Base-by-base conservation (phyloP, 192 early-diverging fungal species). In the Entrophospora sp. region DNA sequence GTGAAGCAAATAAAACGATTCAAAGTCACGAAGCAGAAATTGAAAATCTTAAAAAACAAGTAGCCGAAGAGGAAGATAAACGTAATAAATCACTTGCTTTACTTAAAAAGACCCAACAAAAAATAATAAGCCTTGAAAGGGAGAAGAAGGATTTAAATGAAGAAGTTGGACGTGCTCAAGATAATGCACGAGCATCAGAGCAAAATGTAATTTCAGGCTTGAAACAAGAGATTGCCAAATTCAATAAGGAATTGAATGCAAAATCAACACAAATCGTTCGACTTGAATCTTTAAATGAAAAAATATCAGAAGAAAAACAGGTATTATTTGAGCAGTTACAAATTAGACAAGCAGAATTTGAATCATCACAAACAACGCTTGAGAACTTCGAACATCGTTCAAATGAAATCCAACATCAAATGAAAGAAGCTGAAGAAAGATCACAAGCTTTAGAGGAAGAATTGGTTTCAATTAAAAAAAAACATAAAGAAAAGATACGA, bases 291-390 rank as follows among this genome's bases (percentile, higher is more conserved):
- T 71, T 73, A 48, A 71, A 75, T 42, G 75, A 74, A 40, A 79
- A 81, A 62, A 60, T 73, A 28, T 56, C 70, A 4, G 71, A 78
- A 18, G 72, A 75, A 59, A 80, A 77, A 66, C 73, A 80, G 6
- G 48, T 62, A 38, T 64, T 76, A 57, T 79, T 78, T 73, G 82
- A 84, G 43, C 76, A 84, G 38, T 71, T 81, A 5, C 82, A 84
- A 48, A 71, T 79, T 36, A 84, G 80, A 63, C 76, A 80, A 40
- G 82, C 82, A 10, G 79, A 84, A 66, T 81, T 79, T 61, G 82
- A 84, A 62, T 79, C 77, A 16, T 84, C 82, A 10, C 82, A 84
- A 61, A 78, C 71, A 8, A 75, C 72, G 18, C 61, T 87, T 0
- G 80, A 83, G 55, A 78, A 81, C 53, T 67, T 82, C 27, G 78